phyloP scores from a whole-genome alignment of 352 stramenopile species.

The Globisporangium middletonii region DNA sequence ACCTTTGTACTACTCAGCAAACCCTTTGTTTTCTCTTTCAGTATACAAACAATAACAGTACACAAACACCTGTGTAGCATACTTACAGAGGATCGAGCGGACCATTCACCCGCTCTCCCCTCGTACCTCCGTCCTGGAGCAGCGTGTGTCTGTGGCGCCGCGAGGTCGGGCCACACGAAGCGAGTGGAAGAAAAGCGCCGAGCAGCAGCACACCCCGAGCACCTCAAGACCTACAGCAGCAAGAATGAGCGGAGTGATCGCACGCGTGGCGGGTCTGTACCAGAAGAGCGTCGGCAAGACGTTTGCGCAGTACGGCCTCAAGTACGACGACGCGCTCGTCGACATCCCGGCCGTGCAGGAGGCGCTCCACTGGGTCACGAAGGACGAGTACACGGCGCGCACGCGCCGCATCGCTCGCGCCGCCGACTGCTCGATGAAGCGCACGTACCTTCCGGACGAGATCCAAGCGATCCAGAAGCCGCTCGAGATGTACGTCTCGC shows the following conservation, averaged over 20 bases:
- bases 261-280: conserved; percentile 67
- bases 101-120: no score
- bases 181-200: conserved; percentile 14
- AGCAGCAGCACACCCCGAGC: neutral
- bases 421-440: conserved; percentile 81
- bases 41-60: no score
- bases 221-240: conserved; percentile 2
- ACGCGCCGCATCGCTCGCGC: conserved; percentile 80
- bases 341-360: conserved; percentile 77
- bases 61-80: no score
- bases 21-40: no score
- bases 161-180: neutral
- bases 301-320: conserved; percentile 75
- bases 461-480: conserved; percentile 84
- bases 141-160: neutral
- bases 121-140: neutral
- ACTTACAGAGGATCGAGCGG: no score
- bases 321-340: conserved; percentile 85
- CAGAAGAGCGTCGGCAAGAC: conserved; percentile 81
- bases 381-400: conserved; percentile 68
- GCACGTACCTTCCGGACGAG: conserved; percentile 79
- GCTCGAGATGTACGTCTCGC: conserved; percentile 63
- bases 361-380: conserved; percentile 73
- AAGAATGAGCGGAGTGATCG: conserved; percentile 45
- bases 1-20: no score